Base-by-base conservation (phyloP, 345 rosid genomes). In the Aurinia saxatilis region DNA sequence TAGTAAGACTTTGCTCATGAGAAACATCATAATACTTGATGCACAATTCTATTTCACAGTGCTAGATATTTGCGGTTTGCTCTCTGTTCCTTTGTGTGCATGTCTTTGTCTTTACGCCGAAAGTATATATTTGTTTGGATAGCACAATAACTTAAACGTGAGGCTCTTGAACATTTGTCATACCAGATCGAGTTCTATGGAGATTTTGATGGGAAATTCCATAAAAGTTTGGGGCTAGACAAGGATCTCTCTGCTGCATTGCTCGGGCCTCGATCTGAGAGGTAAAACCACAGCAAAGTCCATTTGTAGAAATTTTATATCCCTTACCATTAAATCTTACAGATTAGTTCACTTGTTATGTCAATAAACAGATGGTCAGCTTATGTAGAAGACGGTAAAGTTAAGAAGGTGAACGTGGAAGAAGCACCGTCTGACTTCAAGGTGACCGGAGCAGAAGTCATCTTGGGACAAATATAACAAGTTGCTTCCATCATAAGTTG, bases 161-260 rank as follows among this genome's bases (percentile, higher is more conserved):
- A 40, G 30, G 65, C 17, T 63, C 25, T 48, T 63, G 51, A n/a
- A 48, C 38, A 14, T 29, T 57, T 68, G 23, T 45, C 11, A 29
- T 34, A 12, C 25, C 51, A 87, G 98, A 85, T 92, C 56, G 96
- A 89, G 63, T 92, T 92, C 73, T 92, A 89, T 50, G 96, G 96
- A 33, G 98, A 89, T 67, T 81, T 83, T 64, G 86, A 85, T 70
- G 93, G 93, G 42, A 80, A 81, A 65, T 86, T 92, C 82, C 96
- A 89, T 75, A 87, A 85, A 82, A 86, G 93, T 79, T 78, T 92
- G 75, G 93, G 82, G 52, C 76, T 92, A 61, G 81, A 73, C 47
- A 92, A 92, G 73, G 95, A 88, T 80, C 91, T 86, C 47, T 83
- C 96, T 23, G 91, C 63, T 66, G 95, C 93, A 60, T 78, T 88